Evolutionary conservation across 768 basidiomycete species (phyloP).

Genomic region (Kwoniella shandongensis): DNA sequence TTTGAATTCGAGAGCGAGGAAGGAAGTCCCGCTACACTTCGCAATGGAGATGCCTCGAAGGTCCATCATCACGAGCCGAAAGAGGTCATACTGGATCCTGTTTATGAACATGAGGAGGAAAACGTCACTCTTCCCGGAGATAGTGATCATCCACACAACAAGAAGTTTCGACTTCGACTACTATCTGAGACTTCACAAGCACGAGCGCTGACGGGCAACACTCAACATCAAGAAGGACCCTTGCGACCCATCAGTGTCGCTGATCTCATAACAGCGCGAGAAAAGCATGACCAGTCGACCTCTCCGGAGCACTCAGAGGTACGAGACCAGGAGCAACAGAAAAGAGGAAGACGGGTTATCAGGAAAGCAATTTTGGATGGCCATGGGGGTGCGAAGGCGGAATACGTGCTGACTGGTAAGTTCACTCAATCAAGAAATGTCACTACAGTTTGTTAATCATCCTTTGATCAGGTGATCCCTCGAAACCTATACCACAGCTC

Average conservation of each 20-base stretch:
- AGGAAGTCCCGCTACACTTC: slow-evolving; percentile 20
- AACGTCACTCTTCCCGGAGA: not conserved
- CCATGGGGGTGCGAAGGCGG: slow-evolving; percentile 51
- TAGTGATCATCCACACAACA: slow-evolving; percentile 20
- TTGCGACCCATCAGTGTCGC: slow-evolving; percentile 29
- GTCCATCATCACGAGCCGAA: slow-evolving; percentile 5
- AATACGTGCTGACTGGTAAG: slow-evolving; percentile 55
- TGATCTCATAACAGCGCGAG: slow-evolving; percentile 24
- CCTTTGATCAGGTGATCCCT: slow-evolving; percentile 37
- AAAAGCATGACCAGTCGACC: slow-evolving; percentile 8
- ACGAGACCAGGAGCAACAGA: slow-evolving; percentile 13
- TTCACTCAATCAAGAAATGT: not conserved
- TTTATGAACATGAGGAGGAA: slow-evolving; percentile 7
- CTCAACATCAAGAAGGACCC: slow-evolving; percentile 1
- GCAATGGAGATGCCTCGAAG: not conserved
- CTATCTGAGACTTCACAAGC: slow-evolving; percentile 24
- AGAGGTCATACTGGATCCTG: slow-evolving; percentile 32
- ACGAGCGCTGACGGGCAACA: not conserved
- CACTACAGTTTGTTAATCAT: not conserved
- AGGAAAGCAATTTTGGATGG: slow-evolving; percentile 28
- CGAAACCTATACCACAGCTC: slow-evolving; percentile 51
- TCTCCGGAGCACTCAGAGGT: slow-evolving; percentile 1
- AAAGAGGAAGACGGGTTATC: slow-evolving; percentile 21
- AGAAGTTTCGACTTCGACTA: slow-evolving; percentile 36
- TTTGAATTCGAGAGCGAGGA: slow-evolving; percentile 47